Evolutionary conservation across 2,329 filamentous ascomycete genomes (phyloP).

Genomic region (Fusarium clavum): DNA sequence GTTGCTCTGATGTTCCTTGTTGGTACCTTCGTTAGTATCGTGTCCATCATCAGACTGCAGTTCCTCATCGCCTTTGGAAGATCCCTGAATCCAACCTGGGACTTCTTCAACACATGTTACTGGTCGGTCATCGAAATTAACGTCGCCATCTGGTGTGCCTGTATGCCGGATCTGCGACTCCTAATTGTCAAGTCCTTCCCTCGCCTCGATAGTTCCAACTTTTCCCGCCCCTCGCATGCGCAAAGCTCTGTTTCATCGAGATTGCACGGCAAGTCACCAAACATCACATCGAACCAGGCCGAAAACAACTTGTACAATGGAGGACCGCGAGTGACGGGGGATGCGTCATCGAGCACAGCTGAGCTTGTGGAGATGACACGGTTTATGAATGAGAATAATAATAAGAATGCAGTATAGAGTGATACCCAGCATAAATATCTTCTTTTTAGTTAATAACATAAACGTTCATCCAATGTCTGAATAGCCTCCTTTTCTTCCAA

Average conservation of each 20-base stretch:
- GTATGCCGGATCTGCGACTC: constrained; percentile 8
- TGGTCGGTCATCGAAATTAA: constrained; percentile 19
- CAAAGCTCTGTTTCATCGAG: background rate
- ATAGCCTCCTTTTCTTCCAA: background rate
- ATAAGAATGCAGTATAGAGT: background rate
- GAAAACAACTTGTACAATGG: background rate
- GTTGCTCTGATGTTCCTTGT: constrained; percentile 6
- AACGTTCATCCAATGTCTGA: background rate
- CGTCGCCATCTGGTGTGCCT: constrained; percentile 7
- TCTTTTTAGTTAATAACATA: background rate
- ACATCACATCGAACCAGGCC: background rate
- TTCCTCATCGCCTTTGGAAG: constrained; percentile 15
- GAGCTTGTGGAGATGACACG: constrained; percentile 12
- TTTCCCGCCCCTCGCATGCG: background rate
- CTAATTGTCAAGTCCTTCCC: constrained; percentile 1
- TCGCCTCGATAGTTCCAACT: background rate
- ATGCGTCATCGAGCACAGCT: constrained; percentile 4
- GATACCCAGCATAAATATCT: background rate
- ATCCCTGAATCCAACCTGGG: constrained; percentile 15
- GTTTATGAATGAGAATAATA: background rate
- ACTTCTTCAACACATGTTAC: constrained; percentile 17
- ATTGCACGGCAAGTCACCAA: background rate
- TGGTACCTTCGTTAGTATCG: constrained; percentile 7
- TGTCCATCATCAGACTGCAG: constrained; percentile 17
- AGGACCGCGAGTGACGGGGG: background rate